Percentiles rank a stretch among this genome's conserved stretches.
Conservation (phyloP, 2,329 filamentous ascomycete genomes). For the Alternaria arborescens region DNA sequence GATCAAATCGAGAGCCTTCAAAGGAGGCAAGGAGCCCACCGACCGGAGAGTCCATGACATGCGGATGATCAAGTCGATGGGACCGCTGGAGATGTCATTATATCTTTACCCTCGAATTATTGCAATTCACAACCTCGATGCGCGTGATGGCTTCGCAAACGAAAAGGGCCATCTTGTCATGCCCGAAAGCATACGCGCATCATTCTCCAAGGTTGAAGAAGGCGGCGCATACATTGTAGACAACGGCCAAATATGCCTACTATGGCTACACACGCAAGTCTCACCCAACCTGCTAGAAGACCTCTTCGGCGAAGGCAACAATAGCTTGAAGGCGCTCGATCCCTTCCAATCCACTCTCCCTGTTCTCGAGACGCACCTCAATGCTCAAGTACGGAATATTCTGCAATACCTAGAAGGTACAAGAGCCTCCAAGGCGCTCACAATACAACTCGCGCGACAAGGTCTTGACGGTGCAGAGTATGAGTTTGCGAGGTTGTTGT, state of each 20-base stretch:
- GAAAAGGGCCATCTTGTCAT: slow-evolving; percentile 87
- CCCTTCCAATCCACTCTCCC: slow-evolving; percentile 82
- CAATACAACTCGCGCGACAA: slow-evolving; percentile 89
- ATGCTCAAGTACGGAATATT: slow-evolving; percentile 93
- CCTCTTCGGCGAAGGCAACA: slow-evolving; percentile 81
- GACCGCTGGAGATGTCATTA: slow-evolving; percentile 81
- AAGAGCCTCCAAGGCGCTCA: slow-evolving; percentile 86
- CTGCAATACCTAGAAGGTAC: slow-evolving; percentile 83
- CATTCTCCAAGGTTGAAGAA: slow-evolving; percentile 87
- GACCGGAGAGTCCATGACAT: slow-evolving; percentile 92
- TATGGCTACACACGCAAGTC: slow-evolving; percentile 93
- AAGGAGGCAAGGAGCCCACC: slow-evolving; percentile 86
- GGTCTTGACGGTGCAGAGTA: slow-evolving; percentile 95
- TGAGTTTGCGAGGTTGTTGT: slow-evolving; percentile 89
- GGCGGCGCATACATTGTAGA: slow-evolving; percentile 95
- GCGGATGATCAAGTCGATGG: slow-evolving; percentile 88
- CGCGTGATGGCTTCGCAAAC: slow-evolving; percentile 92
- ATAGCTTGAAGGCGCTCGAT: slow-evolving; percentile 77
- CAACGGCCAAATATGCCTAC: slow-evolving; percentile 88
- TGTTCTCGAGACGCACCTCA: slow-evolving; percentile 88
- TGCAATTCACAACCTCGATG: slow-evolving; percentile 85
- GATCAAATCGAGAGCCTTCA: slow-evolving; percentile 90
- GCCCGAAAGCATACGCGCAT: slow-evolving; percentile 80
- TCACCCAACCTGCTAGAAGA: slow-evolving; percentile 91
- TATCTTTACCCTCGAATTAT: slow-evolving; percentile 97